Percentiles rank a stretch among this genome's conserved stretches.
Evolutionary conservation across 768 basidiomycete genomes (phyloP).

Genomic region (Tricholoma bakamatsutake): DNA sequence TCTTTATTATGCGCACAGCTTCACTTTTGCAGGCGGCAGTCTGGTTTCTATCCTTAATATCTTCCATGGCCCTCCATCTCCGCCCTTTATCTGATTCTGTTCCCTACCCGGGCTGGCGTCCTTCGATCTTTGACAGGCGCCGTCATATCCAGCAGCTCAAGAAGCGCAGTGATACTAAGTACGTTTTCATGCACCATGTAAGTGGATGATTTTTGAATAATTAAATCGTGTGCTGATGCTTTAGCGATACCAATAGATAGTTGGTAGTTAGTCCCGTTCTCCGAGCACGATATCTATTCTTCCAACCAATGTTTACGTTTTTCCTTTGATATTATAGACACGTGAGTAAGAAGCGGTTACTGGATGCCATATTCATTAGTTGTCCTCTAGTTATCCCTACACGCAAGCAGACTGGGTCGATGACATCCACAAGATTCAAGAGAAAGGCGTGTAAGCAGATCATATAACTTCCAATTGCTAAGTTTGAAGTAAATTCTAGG

Average conservation of each 20-base stretch:
- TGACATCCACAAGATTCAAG: slow-evolving; percentile 36
- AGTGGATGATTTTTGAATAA: slow-evolving; percentile 9
- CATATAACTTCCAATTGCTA: neutral
- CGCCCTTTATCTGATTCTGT: neutral
- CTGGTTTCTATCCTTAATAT: neutral
- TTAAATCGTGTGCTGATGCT: neutral
- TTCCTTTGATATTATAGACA: slow-evolving; percentile 24
- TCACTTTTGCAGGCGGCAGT: neutral
- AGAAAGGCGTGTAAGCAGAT: slow-evolving; percentile 35
- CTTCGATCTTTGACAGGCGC: neutral
- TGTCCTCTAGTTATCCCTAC: slow-evolving; percentile 31
- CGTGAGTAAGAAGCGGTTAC: slow-evolving; percentile 24
- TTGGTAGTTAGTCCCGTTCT: slow-evolving; percentile 36
- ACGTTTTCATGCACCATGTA: slow-evolving; percentile 50
- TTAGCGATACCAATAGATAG: slow-evolving; percentile 25
- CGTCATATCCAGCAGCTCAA: slow-evolving; percentile 13
- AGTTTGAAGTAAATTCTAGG: slow-evolving; percentile 27
- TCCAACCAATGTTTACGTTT: neutral
- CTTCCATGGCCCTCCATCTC: neutral
- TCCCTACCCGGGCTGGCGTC: neutral
- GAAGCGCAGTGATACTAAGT: slow-evolving; percentile 39
- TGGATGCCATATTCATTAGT: neutral
- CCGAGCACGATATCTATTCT: neutral
- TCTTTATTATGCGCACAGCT: neutral
- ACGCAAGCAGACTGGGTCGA: slow-evolving; percentile 32